These are phyloP conservation scores for Bretschneidera sinensis DNA, from an alignment of 345 rosid genomes.

Conservation along the genomic window DNA sequence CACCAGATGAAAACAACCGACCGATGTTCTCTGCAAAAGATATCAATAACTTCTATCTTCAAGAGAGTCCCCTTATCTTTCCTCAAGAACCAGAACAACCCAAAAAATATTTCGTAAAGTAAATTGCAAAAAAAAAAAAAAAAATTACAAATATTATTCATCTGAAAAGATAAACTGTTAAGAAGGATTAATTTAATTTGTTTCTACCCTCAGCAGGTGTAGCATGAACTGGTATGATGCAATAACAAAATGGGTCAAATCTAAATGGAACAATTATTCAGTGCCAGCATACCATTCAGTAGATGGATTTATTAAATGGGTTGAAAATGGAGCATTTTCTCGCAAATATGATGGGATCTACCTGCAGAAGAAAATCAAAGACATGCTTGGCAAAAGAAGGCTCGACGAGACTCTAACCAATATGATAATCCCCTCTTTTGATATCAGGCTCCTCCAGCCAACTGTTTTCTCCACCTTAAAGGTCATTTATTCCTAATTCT, in stretches of 20 bases:
- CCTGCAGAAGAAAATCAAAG: conserved; percentile 29
- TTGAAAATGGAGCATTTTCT: conserved; percentile 32
- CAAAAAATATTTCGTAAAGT: no score
- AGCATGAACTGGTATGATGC: no score
- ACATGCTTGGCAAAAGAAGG: conserved; percentile 30
- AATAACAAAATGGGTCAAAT: no score
- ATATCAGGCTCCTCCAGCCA: conserved; percentile 64
- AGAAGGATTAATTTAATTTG: no score
- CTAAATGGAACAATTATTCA: no score
- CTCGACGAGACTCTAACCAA: conserved; percentile 57
- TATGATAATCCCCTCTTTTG: conserved; percentile 65
- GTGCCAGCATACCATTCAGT: no score
- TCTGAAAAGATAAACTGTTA: no score
- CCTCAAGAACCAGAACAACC: conserved; percentile 27
- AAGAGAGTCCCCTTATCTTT: conserved; percentile 53
- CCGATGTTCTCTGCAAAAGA: conserved; percentile 50
- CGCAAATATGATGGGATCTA: conserved; percentile 59
- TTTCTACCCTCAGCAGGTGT: no score
- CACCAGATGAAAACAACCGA: conserved; percentile 40
- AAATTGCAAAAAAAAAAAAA: neutral
- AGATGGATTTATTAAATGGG: no score
- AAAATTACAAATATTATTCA: no score
- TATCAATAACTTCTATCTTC: conserved; percentile 51
- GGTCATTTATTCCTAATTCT: neutral
- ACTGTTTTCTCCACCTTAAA: conserved; percentile 63